Base-by-base conservation (phyloP, 805 yeast species). In the Ogataea angusta region DNA sequence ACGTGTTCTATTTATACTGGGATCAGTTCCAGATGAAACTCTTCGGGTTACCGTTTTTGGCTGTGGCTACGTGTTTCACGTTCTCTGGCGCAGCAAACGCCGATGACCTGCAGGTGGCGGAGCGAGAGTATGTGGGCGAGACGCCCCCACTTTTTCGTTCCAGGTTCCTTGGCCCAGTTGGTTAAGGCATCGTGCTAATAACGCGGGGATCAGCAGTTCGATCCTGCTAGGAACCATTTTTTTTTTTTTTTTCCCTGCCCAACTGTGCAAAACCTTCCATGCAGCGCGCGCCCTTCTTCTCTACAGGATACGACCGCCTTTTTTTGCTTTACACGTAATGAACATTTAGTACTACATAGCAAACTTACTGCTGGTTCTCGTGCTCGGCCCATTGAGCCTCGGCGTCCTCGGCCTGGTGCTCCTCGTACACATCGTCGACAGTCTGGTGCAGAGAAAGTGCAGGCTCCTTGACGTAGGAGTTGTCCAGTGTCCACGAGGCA, bases 401-500 rank as follows among this genome's bases (percentile, higher is more conserved):
- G 35, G 63, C 71, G 28, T 62, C 70, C 34, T 63, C 69, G 36
- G 58, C 73, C 28, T 60, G 68, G 22, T 35, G 35, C 60, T 72
- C 78, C 12, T 69, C 76, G 57, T 75, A 72, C 45, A 68, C 76
- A 28, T 82, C 90, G 45, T 84, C 82, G 46, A 73, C 75, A 43
- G 82, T 75, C 55, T 83, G 87, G 60, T 85, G 87, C 70, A 87
- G 79, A 13, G 95, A 85, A 60, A 89, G 78, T 50, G 96, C 77
- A 58, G 96, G 96, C 49, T 60, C 64, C 77, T 87, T 90, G 59
- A 91, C 95, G 49, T 81, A 90, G 55, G 98, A 96, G 62, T 82
- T 78, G 69, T 93, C 98, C 60, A 90, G 76, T 55, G 98, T 93
- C 99, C 99, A 91, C 48, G 88, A 78, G 48, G 95, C 95, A 60